Conservation (phyloP, 129 eudicot species). For the Arctium minus region DNA sequence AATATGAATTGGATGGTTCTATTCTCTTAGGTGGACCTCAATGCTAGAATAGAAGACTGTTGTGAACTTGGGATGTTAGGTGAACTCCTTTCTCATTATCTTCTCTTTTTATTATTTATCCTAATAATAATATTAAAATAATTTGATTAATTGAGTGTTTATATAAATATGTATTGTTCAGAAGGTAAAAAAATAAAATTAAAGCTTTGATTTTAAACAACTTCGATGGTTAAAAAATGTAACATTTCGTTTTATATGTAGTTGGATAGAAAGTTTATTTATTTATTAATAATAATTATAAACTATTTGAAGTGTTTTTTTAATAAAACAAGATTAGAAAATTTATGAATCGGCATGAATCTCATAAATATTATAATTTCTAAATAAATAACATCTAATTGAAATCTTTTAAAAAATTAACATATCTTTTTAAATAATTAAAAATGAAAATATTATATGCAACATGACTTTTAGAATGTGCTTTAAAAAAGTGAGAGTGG, state of each 20-base stretch:
- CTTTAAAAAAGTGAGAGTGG: conserved; percentile 12
- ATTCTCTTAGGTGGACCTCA: neutral
- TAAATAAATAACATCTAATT: neutral
- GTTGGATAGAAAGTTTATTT: neutral
- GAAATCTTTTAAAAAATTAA: neutral
- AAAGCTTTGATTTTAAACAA: no score
- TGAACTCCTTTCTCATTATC: neutral
- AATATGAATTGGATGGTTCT: neutral
- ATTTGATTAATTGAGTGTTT: neutral
- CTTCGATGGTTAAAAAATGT: neutral
- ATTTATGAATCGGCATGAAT: neutral
- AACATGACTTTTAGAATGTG: neutral
- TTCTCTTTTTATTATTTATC: neutral
- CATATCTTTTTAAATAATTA: neutral
- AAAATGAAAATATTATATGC: neutral
- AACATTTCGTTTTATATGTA: neutral
- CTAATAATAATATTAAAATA: neutral
- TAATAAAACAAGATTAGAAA: neutral
- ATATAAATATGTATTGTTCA: neutral
- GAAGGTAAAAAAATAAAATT: no score
- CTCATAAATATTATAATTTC: neutral
- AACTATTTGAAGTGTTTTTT: neutral
- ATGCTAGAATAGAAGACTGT: neutral
- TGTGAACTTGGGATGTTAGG: conserved; percentile 9
- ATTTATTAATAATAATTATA: neutral